Evolutionary conservation across 1,284 basidiomycete species (phyloP).

Genomic region (Neonothopanus nambi): DNA sequence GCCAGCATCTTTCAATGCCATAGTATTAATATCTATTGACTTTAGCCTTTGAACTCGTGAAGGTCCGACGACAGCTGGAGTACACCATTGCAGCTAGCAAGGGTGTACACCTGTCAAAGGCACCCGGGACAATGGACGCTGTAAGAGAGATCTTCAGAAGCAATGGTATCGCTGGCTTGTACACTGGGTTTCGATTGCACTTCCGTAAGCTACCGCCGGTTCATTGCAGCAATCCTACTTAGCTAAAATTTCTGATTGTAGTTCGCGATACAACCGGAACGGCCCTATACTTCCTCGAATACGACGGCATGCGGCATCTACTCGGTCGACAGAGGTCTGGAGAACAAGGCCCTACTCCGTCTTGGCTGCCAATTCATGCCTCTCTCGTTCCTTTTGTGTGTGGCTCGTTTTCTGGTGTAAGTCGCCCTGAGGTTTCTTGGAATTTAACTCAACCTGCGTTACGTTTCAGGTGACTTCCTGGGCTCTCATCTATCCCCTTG

Average conservation of each 20-base stretch:
- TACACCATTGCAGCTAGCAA: slow-evolving; percentile 87
- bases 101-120: slow-evolving; percentile 64
- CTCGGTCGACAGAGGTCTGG: slow-evolving; percentile 70
- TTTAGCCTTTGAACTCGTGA: slow-evolving; percentile 91
- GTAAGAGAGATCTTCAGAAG: slow-evolving; percentile 67
- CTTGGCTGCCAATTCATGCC: slow-evolving; percentile 76
- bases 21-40: slow-evolving; percentile 15
- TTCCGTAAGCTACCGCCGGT: slow-evolving; percentile 51
- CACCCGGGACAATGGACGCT: slow-evolving; percentile 74
- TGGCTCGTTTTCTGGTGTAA: slow-evolving; percentile 79
- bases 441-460: background rate
- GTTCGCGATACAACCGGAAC: slow-evolving; percentile 83
- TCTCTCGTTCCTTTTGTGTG: slow-evolving; percentile 84
- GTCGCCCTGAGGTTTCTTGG: slow-evolving; percentile 8
- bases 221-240: slow-evolving; percentile 7
- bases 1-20: slow-evolving; percentile 10
- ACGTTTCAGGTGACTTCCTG: slow-evolving; percentile 61
- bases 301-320: slow-evolving; percentile 80
- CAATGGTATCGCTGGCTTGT: slow-evolving; percentile 74
- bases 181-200: slow-evolving; percentile 83
- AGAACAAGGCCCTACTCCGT: slow-evolving; percentile 72
- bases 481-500: slow-evolving; percentile 83
- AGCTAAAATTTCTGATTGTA: slow-evolving; percentile 28
- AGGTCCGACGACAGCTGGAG: slow-evolving; percentile 92
- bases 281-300: slow-evolving; percentile 84